Evolutionary conservation across 2,329 filamentous ascomycete species (phyloP).

Genomic region (Neofusicoccum parvum): DNA sequence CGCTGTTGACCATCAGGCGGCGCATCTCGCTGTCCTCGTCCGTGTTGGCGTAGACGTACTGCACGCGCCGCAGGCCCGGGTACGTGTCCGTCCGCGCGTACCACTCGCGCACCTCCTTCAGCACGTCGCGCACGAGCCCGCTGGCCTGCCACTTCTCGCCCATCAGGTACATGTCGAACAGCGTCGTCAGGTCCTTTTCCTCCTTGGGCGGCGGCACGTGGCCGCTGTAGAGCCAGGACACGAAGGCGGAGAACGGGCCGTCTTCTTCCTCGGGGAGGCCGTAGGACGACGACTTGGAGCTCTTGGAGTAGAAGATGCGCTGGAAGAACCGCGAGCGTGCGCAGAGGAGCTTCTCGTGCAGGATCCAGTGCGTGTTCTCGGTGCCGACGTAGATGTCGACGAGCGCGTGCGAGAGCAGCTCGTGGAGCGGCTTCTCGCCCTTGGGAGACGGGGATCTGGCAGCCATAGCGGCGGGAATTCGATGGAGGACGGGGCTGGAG

Average conservation of each 20-base stretch:
- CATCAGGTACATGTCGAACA: slow-evolving; percentile 60
- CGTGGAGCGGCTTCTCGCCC: slow-evolving; percentile 27
- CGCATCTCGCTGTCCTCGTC: slow-evolving; percentile 50
- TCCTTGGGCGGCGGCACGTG: slow-evolving; percentile 50
- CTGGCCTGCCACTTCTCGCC: slow-evolving; percentile 56
- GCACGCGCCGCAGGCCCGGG: slow-evolving; percentile 55
- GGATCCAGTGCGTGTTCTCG: slow-evolving; percentile 57
- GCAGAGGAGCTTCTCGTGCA: slow-evolving; percentile 60
- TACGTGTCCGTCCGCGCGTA: slow-evolving; percentile 57
- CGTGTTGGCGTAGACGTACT: slow-evolving; percentile 56
- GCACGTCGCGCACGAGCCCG: slow-evolving; percentile 49
- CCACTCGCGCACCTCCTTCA: slow-evolving; percentile 53
- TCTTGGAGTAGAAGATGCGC: slow-evolving; percentile 51
- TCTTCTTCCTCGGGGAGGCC: slow-evolving; percentile 58
- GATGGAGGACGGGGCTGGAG: neutral
- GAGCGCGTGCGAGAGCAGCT: slow-evolving; percentile 56
- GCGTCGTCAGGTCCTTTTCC: slow-evolving; percentile 52
- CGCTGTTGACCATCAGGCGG: slow-evolving; percentile 51
- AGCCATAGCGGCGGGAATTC: slow-evolving; percentile 9
- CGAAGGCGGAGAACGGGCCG: slow-evolving; percentile 53
- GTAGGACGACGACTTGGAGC: slow-evolving; percentile 35
- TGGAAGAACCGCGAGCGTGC: slow-evolving; percentile 57
- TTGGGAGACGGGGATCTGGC: neutral
- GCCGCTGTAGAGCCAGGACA: slow-evolving; percentile 57
- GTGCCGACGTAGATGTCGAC: slow-evolving; percentile 59